A percentile compares a stretch with the other conserved stretches of the same genome.
These are phyloP conservation scores for Globisporangium canariense DNA, from an alignment of 352 stramenopile genomes.

Conservation along the genomic window DNA sequence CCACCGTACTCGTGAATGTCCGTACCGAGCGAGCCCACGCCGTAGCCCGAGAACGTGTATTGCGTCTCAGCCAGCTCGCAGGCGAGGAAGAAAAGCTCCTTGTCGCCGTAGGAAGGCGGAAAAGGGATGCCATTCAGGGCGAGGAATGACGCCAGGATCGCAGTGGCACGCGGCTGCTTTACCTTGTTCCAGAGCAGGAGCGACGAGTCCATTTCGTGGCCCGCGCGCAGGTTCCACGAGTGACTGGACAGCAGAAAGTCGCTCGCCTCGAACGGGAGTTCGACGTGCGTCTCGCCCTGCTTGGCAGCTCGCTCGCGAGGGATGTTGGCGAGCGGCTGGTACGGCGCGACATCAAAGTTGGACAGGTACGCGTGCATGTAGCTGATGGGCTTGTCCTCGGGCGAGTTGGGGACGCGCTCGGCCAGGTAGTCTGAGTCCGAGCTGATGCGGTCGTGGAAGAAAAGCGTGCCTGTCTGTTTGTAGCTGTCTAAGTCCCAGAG, in stretches of 20 bases:
- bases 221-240: slow-evolving; percentile 58
- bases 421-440: slow-evolving; percentile 39
- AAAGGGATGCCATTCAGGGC: slow-evolving; percentile 32
- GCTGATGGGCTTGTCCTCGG: slow-evolving; percentile 23
- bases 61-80: slow-evolving; percentile 65
- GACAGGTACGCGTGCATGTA: slow-evolving; percentile 52
- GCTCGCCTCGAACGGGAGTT: slow-evolving; percentile 44
- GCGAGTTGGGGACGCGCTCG: slow-evolving; percentile 19
- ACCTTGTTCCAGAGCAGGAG: slow-evolving; percentile 74
- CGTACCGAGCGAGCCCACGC: slow-evolving; percentile 44
- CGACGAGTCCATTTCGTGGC: slow-evolving; percentile 75
- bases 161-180: slow-evolving; percentile 58
- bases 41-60: slow-evolving; percentile 68
- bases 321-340: slow-evolving; percentile 33
- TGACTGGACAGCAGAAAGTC: slow-evolving; percentile 52
- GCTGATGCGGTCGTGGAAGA: slow-evolving; percentile 54
- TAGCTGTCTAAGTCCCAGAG: slow-evolving; percentile 59
- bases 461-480: slow-evolving; percentile 46
- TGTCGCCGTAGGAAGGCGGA: slow-evolving; percentile 64
- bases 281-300: slow-evolving; percentile 22
- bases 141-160: slow-evolving; percentile 57
- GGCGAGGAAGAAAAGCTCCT: slow-evolving; percentile 76
- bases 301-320: slow-evolving; percentile 16
- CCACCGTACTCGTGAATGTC: slow-evolving; percentile 31
- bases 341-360: slow-evolving; percentile 46